phyloP scores from a whole-genome alignment of 306 rosid species.

The Macrotyloma uniflorum region DNA sequence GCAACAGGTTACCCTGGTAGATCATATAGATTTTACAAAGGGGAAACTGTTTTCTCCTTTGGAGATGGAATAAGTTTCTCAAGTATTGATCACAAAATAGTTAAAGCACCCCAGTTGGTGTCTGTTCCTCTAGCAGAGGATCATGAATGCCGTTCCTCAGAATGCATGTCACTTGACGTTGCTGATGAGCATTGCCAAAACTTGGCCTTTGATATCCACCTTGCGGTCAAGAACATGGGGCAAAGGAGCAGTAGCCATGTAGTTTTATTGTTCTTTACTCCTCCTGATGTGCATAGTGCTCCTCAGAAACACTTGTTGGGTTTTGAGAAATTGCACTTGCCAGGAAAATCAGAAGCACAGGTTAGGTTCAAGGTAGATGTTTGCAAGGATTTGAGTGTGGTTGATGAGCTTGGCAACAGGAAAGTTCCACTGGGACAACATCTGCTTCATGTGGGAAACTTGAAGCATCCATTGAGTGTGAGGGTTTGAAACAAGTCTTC shows the following conservation, averaged over 20 bases:
- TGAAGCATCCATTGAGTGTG: slow-evolving; percentile 69
- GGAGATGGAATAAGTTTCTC: slow-evolving; percentile 89
- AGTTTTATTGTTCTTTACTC: slow-evolving; percentile 66
- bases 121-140: slow-evolving; percentile 65
- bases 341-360: slow-evolving; percentile 50
- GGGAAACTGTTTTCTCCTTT: slow-evolving; percentile 78
- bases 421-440: slow-evolving; percentile 82
- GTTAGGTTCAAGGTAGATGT: slow-evolving; percentile 79
- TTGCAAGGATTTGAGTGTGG: slow-evolving; percentile 86
- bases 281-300: slow-evolving; percentile 75
- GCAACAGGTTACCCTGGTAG: slow-evolving; percentile 83
- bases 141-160: slow-evolving; percentile 66
- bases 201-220: slow-evolving; percentile 64
- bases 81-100: slow-evolving; percentile 56
- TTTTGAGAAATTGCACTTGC: slow-evolving; percentile 70
- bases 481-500: slow-evolving; percentile 70
- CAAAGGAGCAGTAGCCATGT: slow-evolving; percentile 66
- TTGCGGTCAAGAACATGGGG: slow-evolving; percentile 76
- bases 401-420: slow-evolving; percentile 80
- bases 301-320: slow-evolving; percentile 83
- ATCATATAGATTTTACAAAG: slow-evolving; percentile 82
- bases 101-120: slow-evolving; percentile 64
- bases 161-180: slow-evolving; percentile 74
- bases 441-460: slow-evolving; percentile 79
- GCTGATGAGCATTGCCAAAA: slow-evolving; percentile 62